Evolutionary conservation across 345 rosid genomes (phyloP), one percentile per base, ranked within the genome.

Genomic region (Orychophragmus violaceus): DNA sequence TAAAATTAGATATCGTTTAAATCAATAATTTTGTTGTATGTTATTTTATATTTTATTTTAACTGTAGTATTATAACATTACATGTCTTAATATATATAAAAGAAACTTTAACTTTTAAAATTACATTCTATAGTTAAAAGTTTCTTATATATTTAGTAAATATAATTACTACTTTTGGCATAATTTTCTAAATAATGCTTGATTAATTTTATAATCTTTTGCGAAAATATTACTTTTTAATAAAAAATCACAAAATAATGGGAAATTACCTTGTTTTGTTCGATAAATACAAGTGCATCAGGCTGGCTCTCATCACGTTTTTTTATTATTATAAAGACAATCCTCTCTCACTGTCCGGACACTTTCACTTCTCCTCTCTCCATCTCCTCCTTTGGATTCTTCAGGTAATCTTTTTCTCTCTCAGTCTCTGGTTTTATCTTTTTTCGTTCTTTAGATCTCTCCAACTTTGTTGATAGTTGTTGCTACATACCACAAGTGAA

Each of bases 371-470:
- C 59, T 64, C 49, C 19, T 41, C 56, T 6, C 46, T 66, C 23
- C 37, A 44, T 54, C 27, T 5, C 67, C 65, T 57, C 67, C 69
- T 50, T 50, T 12, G 54, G 58, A 61, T 74, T 62, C 66, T 59
- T 69, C 72, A 74, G 77, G 77, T 74, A 74, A 50, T 60, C 41
- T 52, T 48, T 58, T 21, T 45, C 37, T 59, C 64, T 56, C 46
- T 29, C 66, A 64, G 28, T 30, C 19, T 10, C 56, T 37, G 12
- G 16, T 3, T 27, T 61, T 14, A 32, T 74, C 28, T 45, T 41
- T n/a, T 32, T 32, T 42, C 28, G 5, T 61, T 46, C 16, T 0
- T 27, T 45, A 74, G 77, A 74, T 54, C 64, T 36, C 69, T 62
- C 18, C 0, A 36, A 46, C 69, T 37, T 29, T 22, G 60, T 19